Evolutionary conservation across 1,139 yeast genomes (phyloP).

Genomic region (Sugiyamaella paludigena): DNA sequence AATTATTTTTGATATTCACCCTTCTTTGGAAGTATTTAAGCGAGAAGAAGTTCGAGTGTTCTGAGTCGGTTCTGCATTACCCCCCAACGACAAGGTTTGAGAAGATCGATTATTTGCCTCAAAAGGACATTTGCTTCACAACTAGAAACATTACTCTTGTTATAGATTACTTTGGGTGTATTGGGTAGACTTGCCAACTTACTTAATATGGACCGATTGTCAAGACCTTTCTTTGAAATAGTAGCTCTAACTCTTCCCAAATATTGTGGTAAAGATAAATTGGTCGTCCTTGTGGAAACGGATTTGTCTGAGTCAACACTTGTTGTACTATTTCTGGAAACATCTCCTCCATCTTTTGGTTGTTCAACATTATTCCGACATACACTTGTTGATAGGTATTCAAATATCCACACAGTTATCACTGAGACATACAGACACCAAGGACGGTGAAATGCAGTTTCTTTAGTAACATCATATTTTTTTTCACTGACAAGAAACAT

Average conservation of each 20-base stretch:
- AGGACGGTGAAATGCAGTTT: slow-evolving; percentile 31
- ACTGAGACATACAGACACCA: slow-evolving; percentile 30
- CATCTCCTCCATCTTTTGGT: no score
- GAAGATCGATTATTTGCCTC: slow-evolving; percentile 19
- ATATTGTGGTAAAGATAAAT: slow-evolving; percentile 15
- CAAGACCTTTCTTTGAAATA: slow-evolving; percentile 16
- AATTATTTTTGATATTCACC: no score
- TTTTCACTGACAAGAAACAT: slow-evolving; percentile 27
- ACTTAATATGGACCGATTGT: slow-evolving; percentile 4
- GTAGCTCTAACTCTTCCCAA: slow-evolving; percentile 23
- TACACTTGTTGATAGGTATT: slow-evolving; percentile 12
- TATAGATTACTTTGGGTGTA: slow-evolving; percentile 9
- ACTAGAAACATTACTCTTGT: slow-evolving; percentile 9
- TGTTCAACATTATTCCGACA: neutral
- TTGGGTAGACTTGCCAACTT: neutral
- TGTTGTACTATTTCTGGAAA: slow-evolving; percentile 4
- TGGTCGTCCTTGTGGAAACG: neutral
- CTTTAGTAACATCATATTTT: slow-evolving; percentile 27
- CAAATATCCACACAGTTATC: slow-evolving; percentile 27
- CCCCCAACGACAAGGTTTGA: slow-evolving; percentile 27
- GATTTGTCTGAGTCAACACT: neutral
- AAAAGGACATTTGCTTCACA: slow-evolving; percentile 28
- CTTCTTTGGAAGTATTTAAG: no score
- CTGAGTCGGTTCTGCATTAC: slow-evolving; percentile 18
- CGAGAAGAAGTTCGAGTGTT: slow-evolving; percentile 10